Conservation (phyloP, 2,329 filamentous ascomycete genomes). For the Nakataea oryzae region DNA sequence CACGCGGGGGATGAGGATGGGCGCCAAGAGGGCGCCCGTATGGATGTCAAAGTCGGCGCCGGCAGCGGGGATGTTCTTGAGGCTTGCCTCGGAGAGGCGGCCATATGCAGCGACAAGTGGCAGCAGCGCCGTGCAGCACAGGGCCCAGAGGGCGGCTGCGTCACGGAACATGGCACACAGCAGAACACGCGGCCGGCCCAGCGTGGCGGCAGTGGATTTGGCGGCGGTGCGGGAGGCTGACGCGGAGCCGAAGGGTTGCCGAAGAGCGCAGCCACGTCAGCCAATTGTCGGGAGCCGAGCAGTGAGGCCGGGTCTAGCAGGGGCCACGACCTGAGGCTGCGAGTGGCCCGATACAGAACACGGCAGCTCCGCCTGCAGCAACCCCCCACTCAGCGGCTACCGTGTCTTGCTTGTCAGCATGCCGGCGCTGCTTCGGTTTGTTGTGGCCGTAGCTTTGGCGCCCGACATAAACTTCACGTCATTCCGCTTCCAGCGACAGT, state of each 20-base stretch:
- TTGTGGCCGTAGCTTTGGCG: background rate
- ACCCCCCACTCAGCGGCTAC: background rate
- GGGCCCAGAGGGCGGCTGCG: background rate
- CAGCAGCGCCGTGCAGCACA: background rate
- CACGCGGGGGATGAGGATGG: constrained; percentile 80
- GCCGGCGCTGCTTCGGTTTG: background rate
- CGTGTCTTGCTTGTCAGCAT: background rate
- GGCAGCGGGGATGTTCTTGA: constrained; percentile 61
- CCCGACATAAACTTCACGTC: background rate
- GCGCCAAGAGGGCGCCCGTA: constrained; percentile 65
- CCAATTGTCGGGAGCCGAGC: background rate
- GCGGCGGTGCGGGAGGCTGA: background rate
- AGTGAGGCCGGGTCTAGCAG: background rate
- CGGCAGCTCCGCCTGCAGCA: background rate
- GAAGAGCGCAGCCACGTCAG: background rate
- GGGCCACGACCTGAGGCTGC: background rate
- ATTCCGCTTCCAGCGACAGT: background rate
- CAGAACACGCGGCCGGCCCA: background rate
- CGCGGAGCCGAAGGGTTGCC: background rate
- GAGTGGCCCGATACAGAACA: background rate
- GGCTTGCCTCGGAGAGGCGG: constrained; percentile 60
- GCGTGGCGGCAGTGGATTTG: background rate
- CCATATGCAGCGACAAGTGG: background rate
- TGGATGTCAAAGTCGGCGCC: constrained; percentile 70
- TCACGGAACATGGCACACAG: background rate